Evolutionary conservation across 352 stramenopile species (phyloP).

Genomic region (Thalassiosira exigua): DNA sequence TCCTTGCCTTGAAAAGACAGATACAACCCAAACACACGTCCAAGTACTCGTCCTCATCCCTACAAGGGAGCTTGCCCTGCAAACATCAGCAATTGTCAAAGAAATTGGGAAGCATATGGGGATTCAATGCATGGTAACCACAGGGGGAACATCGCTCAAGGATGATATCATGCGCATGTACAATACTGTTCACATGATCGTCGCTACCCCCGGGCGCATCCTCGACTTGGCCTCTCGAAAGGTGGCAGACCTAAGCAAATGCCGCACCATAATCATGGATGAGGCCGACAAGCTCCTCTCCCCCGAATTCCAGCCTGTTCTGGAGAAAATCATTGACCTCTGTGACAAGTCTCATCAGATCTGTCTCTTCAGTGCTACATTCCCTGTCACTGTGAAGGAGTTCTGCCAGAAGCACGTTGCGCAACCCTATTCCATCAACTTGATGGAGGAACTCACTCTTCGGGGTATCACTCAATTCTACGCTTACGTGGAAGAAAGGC

Average conservation of each 20-base stretch:
- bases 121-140: conserved; percentile 98
- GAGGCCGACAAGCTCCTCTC: conserved; percentile 99
- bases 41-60: too few relatives aligned
- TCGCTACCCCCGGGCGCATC: conserved; percentile 98
- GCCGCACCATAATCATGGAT: conserved; percentile 98
- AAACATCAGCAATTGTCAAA: too few relatives aligned
- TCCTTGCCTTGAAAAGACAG: too few relatives aligned
- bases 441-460: too few relatives aligned
- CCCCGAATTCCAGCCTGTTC: conserved; percentile 96
- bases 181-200: conserved; percentile 98
- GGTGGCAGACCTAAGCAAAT: conserved; percentile 95
- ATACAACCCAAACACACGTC: too few relatives aligned
- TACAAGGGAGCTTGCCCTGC: too few relatives aligned
- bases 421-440: too few relatives aligned
- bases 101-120: conserved; percentile 93
- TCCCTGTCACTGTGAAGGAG: conserved; percentile 97
- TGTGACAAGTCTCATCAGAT: conserved; percentile 96
- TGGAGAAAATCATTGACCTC: conserved; percentile 95
- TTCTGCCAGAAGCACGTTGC: conserved; percentile 99
- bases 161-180: conserved; percentile 99
- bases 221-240: conserved; percentile 98
- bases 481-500: too few relatives aligned
- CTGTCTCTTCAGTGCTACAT: conserved; percentile 99
- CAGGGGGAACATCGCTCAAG: conserved; percentile 97
- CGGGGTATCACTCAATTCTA: too few relatives aligned